Percentiles rank a stretch among this genome's conserved stretches.
These are phyloP conservation scores for Microdochium bolleyi DNA, from an alignment of 2,329 filamentous ascomycete genomes.

Conservation along the genomic window DNA sequence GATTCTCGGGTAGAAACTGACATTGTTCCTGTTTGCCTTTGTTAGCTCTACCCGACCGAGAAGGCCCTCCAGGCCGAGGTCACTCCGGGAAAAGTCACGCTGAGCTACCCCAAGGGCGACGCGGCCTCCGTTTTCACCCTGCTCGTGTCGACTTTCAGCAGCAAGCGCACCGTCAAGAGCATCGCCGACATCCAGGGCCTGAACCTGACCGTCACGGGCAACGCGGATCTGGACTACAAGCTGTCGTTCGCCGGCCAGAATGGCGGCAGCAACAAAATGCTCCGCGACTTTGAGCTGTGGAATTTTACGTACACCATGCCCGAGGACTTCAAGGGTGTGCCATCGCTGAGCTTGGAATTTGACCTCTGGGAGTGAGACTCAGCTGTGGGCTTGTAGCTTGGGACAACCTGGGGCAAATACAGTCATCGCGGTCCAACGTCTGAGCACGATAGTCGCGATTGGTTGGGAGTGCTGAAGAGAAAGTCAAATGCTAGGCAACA, in stretches of 20 bases:
- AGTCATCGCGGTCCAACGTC: too few species aligned
- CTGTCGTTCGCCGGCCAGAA: constrained; percentile 33
- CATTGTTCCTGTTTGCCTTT: background rate
- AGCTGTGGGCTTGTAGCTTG: background rate
- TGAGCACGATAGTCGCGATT: too few species aligned
- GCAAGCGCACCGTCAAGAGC: constrained; percentile 30
- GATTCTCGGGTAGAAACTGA: background rate
- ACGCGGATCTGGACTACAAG: constrained; percentile 27
- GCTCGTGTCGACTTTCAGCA: constrained; percentile 36
- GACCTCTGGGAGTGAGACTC: background rate
- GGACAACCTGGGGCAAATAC: too few species aligned
- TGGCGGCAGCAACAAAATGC: constrained; percentile 20
- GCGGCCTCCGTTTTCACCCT: constrained; percentile 40
- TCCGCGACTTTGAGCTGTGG: constrained; percentile 37
- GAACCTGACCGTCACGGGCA: constrained; percentile 34
- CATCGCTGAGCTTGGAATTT: constrained; percentile 1
- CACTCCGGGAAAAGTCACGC: constrained; percentile 29
- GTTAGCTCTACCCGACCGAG: constrained; percentile 28
- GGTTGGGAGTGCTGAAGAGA: too few species aligned
- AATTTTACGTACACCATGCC: constrained; percentile 9
- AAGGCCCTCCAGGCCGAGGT: constrained; percentile 30
- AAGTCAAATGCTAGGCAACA: too few species aligned
- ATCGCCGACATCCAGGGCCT: constrained; percentile 42
- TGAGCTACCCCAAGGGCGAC: constrained; percentile 47
- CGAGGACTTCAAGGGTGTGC: constrained; percentile 1